Evolutionary conservation across 345 rosid species (phyloP).

Genomic region (Linum trigynum): DNA sequence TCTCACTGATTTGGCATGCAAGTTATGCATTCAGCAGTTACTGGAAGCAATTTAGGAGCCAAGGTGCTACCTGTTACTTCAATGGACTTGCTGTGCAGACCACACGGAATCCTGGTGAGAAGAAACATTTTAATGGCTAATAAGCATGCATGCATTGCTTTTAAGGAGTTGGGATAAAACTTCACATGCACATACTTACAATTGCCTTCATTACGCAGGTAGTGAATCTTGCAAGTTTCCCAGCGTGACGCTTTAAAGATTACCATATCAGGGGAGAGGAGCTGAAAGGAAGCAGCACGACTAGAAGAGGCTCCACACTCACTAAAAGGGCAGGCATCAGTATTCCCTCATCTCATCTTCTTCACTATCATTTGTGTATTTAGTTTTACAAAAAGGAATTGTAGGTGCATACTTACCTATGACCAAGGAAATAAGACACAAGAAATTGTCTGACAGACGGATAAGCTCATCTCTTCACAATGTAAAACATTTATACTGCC

Average conservation of each 20-base stretch:
- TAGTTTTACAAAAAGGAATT: too few relatives aligned
- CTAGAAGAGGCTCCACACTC: background rate
- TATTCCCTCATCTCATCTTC: too few relatives aligned
- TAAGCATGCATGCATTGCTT: background rate
- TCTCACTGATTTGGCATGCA: constrained; percentile 44
- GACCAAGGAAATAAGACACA: too few relatives aligned
- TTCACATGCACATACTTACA: background rate
- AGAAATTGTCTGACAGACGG: too few relatives aligned
- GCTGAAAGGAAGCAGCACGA: background rate
- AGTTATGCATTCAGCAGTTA: constrained; percentile 74
- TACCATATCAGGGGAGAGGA: background rate
- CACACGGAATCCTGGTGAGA: constrained; percentile 56
- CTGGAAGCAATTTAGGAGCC: constrained; percentile 50
- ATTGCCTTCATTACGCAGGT: constrained; percentile 20
- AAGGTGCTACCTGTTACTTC: constrained; percentile 57
- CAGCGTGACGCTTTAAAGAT: constrained; percentile 32
- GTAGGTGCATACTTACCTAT: too few relatives aligned
- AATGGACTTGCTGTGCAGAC: constrained; percentile 62
- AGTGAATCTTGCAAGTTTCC: constrained; percentile 37
- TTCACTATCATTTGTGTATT: too few relatives aligned
- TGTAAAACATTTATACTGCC: too few relatives aligned
- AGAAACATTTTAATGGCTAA: too few relatives aligned
- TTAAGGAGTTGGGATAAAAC: too few relatives aligned
- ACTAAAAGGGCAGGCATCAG: background rate
- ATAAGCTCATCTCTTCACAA: too few relatives aligned